Conservation (phyloP, 768 basidiomycete genomes). For the Naganishia vaughanmartiniae region DNA sequence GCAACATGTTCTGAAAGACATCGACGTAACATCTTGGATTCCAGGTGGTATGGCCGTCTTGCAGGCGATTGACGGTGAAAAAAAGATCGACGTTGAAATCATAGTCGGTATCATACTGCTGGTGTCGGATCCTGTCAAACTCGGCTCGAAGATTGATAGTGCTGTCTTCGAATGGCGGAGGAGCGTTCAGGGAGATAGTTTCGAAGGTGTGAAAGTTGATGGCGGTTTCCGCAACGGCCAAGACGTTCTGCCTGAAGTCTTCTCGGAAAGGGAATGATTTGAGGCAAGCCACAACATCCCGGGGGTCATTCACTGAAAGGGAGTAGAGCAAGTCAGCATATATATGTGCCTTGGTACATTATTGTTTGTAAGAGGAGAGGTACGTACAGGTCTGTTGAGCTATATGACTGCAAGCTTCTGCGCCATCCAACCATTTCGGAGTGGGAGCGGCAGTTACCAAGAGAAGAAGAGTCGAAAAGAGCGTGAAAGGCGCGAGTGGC, state of each 20-base stretch:
- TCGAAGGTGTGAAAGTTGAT: constrained; percentile 60
- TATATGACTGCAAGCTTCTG: constrained; percentile 1
- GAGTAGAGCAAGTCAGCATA: not conserved
- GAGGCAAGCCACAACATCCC: constrained; percentile 62
- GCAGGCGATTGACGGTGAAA: constrained; percentile 60
- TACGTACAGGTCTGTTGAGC: constrained; percentile 3
- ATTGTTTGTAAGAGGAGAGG: not conserved
- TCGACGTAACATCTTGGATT: constrained; percentile 57
- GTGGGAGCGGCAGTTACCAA: not conserved
- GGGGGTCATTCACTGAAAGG: constrained; percentile 47
- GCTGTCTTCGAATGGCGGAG: constrained; percentile 56
- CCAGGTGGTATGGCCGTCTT: constrained; percentile 67
- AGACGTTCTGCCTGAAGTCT: constrained; percentile 60
- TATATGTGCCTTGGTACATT: not conserved
- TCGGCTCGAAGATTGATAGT: constrained; percentile 60
- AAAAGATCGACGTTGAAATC: constrained; percentile 64
- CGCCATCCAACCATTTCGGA: not conserved
- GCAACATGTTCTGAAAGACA: constrained; percentile 60
- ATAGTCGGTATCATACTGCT: constrained; percentile 64
- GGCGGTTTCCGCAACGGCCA: constrained; percentile 57
- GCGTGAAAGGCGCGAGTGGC: not conserved
- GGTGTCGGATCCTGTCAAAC: constrained; percentile 57
- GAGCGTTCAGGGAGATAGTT: constrained; percentile 58
- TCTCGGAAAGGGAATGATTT: constrained; percentile 63
- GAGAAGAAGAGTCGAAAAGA: not conserved